Evolutionary conservation across 1,284 basidiomycete species (phyloP).

Genomic region (Papiliotrema nemorosa): DNA sequence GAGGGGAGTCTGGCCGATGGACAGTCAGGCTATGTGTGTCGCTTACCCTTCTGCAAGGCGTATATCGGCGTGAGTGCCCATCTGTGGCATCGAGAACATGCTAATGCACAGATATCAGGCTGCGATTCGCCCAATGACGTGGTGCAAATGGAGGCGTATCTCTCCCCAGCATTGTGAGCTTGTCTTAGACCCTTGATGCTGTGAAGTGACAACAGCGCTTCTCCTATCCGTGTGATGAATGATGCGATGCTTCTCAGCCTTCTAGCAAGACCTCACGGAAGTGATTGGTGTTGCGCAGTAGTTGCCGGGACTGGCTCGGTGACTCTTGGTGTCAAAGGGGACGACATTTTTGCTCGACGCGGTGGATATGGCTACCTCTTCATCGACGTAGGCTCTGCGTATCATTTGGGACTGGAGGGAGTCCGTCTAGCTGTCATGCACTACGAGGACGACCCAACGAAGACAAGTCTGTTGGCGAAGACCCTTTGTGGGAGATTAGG

Average conservation of each 20-base stretch:
- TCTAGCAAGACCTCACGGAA: background rate
- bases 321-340: background rate
- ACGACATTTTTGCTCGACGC: slow-evolving; percentile 12
- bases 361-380: slow-evolving; percentile 19
- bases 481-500: background rate
- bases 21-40: background rate
- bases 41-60: no score
- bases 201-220: background rate
- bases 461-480: background rate
- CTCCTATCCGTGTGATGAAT: background rate
- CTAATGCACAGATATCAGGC: background rate
- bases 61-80: no score
- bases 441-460: background rate
- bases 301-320: background rate
- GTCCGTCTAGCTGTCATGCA: background rate
- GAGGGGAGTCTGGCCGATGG: background rate
- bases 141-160: background rate
- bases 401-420: slow-evolving; percentile 11
- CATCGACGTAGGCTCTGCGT: slow-evolving; percentile 16
- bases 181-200: background rate
- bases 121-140: background rate
- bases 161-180: background rate
- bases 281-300: background rate
- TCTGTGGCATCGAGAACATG: no score
- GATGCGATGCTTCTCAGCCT: background rate